These are phyloP conservation scores for Boletus rufocinnamomeus DNA, from an alignment of 768 basidiomycete species.

Conservation along the genomic window DNA sequence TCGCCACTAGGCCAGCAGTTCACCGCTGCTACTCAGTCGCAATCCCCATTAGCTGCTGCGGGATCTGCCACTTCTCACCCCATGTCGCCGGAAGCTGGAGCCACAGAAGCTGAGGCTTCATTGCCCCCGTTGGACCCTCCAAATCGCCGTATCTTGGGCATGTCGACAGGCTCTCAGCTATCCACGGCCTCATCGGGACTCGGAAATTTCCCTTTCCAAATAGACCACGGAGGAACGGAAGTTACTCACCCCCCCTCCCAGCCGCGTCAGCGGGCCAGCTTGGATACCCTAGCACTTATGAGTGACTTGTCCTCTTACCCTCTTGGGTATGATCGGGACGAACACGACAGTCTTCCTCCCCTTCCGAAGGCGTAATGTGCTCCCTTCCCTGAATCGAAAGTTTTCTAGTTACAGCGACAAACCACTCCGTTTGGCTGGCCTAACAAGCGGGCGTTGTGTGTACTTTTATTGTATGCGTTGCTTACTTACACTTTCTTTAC, in stretches of 20 bases:
- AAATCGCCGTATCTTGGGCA: constrained; percentile 59
- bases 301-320: constrained; percentile 84
- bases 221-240: constrained; percentile 60
- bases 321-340: constrained; percentile 61
- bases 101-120: constrained; percentile 38
- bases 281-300: constrained; percentile 84
- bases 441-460: constrained; percentile 28
- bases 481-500: constrained; percentile 19
- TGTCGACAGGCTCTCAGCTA: constrained; percentile 75
- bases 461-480: constrained; percentile 32
- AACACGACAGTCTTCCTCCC: constrained; percentile 28
- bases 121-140: constrained; percentile 43
- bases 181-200: constrained; percentile 81
- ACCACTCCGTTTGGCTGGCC: constrained; percentile 31
- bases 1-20: constrained; percentile 69
- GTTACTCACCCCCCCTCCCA: constrained; percentile 36
- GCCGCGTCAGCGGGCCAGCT: constrained; percentile 69
- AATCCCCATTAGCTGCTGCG: constrained; percentile 3
- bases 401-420: constrained; percentile 13
- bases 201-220: constrained; percentile 85
- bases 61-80: not conserved
- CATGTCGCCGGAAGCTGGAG: constrained; percentile 10
- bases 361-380: constrained; percentile 30
- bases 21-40: constrained; percentile 33
- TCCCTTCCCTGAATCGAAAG: not conserved